Conservation (phyloP, 2,329 filamentous ascomycete genomes). For the Phyllosticta capitalensis region DNA sequence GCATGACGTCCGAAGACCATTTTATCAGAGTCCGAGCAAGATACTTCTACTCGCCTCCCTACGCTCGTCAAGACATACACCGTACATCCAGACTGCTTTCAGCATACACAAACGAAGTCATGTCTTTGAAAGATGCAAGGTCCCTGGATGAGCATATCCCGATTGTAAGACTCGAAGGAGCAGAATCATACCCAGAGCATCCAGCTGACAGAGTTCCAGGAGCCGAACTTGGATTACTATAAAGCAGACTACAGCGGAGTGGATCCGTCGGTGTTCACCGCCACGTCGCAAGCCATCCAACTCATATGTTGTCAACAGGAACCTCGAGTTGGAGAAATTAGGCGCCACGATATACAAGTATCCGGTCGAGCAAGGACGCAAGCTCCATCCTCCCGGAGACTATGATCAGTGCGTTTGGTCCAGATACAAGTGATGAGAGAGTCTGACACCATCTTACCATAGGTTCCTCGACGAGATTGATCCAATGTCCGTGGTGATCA, state of each 20-base stretch:
- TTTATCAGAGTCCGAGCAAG: too few relatives aligned
- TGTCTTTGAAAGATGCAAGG: not conserved
- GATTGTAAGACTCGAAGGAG: not conserved
- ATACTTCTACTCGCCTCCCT: too few relatives aligned
- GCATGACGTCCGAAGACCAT: too few relatives aligned
- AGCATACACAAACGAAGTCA: too few relatives aligned
- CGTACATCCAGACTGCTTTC: too few relatives aligned
- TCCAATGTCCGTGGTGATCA: not conserved
- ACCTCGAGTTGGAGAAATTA: not conserved
- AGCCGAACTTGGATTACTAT: not conserved
- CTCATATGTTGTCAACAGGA: not conserved
- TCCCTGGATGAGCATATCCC: not conserved
- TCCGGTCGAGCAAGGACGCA: not conserved
- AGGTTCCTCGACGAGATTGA: not conserved
- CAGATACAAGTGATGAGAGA: not conserved
- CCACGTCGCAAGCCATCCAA: not conserved
- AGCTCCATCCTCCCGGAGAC: not conserved
- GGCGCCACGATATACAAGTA: not conserved
- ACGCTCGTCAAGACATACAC: too few relatives aligned
- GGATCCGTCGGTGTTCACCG: not conserved
- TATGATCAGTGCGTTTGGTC: not conserved
- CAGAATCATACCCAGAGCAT: not conserved
- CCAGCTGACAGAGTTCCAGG: not conserved
- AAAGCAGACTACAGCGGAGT: not conserved
- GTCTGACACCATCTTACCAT: not conserved